Base-by-base conservation (phyloP, 2,329 filamentous ascomycete genomes). In the Aspergillus sp. region DNA sequence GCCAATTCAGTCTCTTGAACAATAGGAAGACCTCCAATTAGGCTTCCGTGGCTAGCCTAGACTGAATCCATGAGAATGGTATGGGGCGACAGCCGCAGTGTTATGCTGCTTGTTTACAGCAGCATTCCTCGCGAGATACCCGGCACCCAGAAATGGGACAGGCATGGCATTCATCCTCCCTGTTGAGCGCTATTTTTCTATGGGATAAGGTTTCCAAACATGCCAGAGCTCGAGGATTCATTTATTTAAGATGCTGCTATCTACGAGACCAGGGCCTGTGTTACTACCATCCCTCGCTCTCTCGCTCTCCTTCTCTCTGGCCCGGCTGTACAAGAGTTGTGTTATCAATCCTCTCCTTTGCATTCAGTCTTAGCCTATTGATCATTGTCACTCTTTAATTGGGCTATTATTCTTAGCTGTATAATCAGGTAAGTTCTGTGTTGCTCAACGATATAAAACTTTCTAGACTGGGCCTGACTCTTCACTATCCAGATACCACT, bases 161-260 rank as follows among this genome's bases (percentile, higher is more conserved):
- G 19, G 33, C 12, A 49, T 54, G 45, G 56, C 39, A 50, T 50
- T 37, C 40, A 37, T 7, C 11, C 15, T 50, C 45, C 39, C 19
- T 27, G 45, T 45, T 27, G 17, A 48, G 39, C 15, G 7, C 27
- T 27, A 39, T 19, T 55, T 55, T 43, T n/a, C 19, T 21, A 31
- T 15, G 24, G 5, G 15, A 45, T 27, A 52, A 55, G 31, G 31
- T 46, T 49, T 57, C 7, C 3, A 23, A 58, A 47, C 56, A 58
- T 58, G 12, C 56, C 56, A 51, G 27, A 33, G 27, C 15, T 17
- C 19, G 4, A 33, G 11, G 15, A 27, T 8, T 31, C n/a, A 7
- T 49, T 56, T 56, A 56, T 49, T 56, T 56, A 56, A 56, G 39
- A 15, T 37, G 12, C 6, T 14, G 35, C 15, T 43, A 6, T 37